Evolutionary conservation across 2,329 filamentous ascomycete genomes (phyloP).

Genomic region (Beauveria varroae): DNA sequence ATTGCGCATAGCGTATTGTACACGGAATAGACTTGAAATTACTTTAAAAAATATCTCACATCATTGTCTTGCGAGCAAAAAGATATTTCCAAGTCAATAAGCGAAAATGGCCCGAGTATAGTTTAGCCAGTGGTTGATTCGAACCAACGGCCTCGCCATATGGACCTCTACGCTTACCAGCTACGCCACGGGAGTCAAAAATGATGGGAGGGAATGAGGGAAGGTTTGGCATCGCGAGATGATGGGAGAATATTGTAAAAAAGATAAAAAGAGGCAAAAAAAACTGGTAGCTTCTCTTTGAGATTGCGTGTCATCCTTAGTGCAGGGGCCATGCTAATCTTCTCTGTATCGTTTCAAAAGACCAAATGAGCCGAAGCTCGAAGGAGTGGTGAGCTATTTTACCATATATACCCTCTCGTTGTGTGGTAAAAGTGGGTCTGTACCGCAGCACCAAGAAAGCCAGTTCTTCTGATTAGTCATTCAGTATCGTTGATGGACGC

Average conservation of each 20-base stretch:
- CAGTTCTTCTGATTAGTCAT: too few species aligned
- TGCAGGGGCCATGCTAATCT: conserved; percentile 78
- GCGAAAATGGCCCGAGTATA: background rate
- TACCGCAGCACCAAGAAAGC: fast-evolving
- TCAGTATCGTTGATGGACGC: too few species aligned
- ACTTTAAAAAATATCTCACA: background rate
- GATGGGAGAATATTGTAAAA: background rate
- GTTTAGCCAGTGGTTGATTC: background rate
- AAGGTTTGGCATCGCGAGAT: background rate
- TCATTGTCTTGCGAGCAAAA: background rate
- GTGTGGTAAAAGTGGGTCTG: background rate
- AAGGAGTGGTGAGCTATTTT: background rate
- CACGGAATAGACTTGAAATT: background rate
- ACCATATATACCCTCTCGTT: background rate
- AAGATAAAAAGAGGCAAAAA: conserved; percentile 1
- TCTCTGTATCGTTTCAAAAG: conserved; percentile 44
- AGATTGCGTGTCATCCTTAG: conserved; percentile 61
- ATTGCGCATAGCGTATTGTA: background rate
- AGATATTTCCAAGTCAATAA: background rate
- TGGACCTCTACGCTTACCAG: background rate
- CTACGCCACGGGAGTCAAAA: background rate
- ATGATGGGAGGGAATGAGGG: background rate
- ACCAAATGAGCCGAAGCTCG: conserved; percentile 12
- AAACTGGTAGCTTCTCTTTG: conserved; percentile 12
- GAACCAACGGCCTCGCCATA: background rate